These are phyloP conservation scores for Jamesozyma hellenica DNA, from an alignment of 805 yeast genomes.

Conservation along the genomic window DNA sequence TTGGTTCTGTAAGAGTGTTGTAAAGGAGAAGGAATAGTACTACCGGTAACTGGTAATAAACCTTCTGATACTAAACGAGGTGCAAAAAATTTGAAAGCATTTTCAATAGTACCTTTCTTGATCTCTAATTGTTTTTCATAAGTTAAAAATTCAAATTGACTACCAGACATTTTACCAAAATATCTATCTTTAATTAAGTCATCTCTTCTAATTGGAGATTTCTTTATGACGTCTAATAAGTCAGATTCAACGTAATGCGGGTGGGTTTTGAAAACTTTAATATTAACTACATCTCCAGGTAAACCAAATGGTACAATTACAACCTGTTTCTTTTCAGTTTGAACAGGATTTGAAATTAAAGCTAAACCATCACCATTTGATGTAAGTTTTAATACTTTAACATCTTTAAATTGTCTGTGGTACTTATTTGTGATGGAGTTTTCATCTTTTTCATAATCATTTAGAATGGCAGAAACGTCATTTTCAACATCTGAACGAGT, in stretches of 20 bases:
- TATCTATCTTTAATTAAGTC: slow-evolving; percentile 57
- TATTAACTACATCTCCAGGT: slow-evolving; percentile 71
- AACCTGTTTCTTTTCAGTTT: slow-evolving; percentile 39
- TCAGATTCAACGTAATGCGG: slow-evolving; percentile 69
- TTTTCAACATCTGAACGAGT: slow-evolving; percentile 42
- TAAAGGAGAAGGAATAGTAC: slow-evolving; percentile 68
- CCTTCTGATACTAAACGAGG: slow-evolving; percentile 37
- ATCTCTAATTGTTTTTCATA: slow-evolving; percentile 64
- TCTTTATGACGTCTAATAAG: slow-evolving; percentile 40
- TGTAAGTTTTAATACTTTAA: slow-evolving; percentile 46
- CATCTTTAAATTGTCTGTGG: slow-evolving; percentile 50
- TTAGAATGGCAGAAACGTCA: slow-evolving; percentile 56
- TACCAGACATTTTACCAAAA: slow-evolving; percentile 89
- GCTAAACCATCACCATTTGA: slow-evolving; percentile 89
- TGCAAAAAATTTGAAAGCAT: slow-evolving; percentile 75
- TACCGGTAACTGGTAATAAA: slow-evolving; percentile 48
- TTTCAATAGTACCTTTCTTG: slow-evolving; percentile 63
- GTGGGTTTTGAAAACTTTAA: slow-evolving; percentile 70
- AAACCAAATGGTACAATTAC: slow-evolving; percentile 77
- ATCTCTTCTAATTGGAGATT: slow-evolving; percentile 42
- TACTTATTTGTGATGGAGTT: slow-evolving; percentile 34
- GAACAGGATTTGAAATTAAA: slow-evolving; percentile 50
- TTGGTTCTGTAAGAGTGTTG: slow-evolving; percentile 78
- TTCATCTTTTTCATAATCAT: slow-evolving; percentile 35
- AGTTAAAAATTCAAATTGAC: slow-evolving; percentile 77